Conservation (phyloP, 208 protist species). For the Trichomonas vaginalis region DNA sequence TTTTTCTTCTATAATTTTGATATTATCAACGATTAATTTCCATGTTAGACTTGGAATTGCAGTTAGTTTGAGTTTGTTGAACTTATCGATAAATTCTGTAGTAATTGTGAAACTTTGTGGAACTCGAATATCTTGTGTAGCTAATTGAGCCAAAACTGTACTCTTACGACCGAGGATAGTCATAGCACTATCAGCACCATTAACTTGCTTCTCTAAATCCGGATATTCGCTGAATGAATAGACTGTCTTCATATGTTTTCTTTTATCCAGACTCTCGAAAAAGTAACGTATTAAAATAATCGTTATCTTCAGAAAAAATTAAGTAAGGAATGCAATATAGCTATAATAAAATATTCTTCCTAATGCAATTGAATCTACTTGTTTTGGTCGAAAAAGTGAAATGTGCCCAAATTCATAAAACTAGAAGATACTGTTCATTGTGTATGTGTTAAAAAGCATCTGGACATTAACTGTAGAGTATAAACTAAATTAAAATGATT, state of each 20-base stretch:
- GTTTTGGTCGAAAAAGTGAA: no score
- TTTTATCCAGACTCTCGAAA: no score
- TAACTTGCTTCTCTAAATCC: neutral
- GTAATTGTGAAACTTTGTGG: neutral
- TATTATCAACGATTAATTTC: neutral
- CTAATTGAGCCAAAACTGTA: neutral
- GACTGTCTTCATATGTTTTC: neutral
- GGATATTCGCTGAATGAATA: neutral
- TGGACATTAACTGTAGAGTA: no score
- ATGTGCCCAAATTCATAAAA: no score
- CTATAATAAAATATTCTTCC: no score
- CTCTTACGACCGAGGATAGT: neutral
- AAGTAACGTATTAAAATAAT: neutral
- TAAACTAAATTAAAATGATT: no score
- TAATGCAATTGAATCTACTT: no score
- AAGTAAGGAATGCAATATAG: no score
- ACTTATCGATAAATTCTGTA: neutral
- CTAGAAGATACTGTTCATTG: no score
- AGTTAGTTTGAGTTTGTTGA: neutral
- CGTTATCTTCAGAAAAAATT: no score
- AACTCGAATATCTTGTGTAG: neutral
- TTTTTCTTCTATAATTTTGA: neutral
- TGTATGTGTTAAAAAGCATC: no score
- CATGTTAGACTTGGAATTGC: neutral
- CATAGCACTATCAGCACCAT: neutral